A percentile compares a stretch with the other conserved stretches of the same genome.
phyloP scores from a whole-genome alignment of 257 asterid species.

The Salvia hispanica region DNA sequence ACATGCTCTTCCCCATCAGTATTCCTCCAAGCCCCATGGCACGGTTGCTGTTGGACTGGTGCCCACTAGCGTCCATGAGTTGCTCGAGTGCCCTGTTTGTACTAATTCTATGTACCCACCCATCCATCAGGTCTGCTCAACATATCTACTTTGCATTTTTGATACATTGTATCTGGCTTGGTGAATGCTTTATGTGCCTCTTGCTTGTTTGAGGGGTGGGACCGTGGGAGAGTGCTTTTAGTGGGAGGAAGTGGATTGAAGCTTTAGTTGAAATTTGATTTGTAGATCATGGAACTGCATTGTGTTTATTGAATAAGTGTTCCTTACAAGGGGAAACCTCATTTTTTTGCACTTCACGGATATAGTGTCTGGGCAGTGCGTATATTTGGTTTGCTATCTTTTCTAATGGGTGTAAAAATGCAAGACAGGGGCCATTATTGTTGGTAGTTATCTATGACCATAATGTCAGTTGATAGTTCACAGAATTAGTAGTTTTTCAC shows the following conservation, averaged over 20 bases:
- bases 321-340: not conserved
- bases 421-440: not conserved
- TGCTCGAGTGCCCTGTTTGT: constrained; percentile 98
- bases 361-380: constrained; percentile 7
- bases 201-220: not conserved
- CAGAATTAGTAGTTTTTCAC: not conserved
- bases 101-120: constrained; percentile 39
- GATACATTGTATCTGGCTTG: constrained; percentile 22
- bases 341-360: not conserved
- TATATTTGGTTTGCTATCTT: not conserved
- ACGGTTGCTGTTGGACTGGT: constrained; percentile 50
- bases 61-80: constrained; percentile 80
- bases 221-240: not conserved
- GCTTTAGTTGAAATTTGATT: constrained; percentile 1
- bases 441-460: not conserved
- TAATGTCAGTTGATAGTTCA: not conserved
- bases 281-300: not conserved
- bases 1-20: constrained; percentile 41
- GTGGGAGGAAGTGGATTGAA: constrained; percentile 4
- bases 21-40: constrained; percentile 56
- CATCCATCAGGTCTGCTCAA: constrained; percentile 37
- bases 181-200: not conserved
- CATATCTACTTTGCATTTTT: not conserved
- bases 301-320: not conserved
- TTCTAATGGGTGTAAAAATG: not conserved